phyloP scores from a whole-genome alignment of 805 yeast species.

The Zygoascus flipseniorum region DNA sequence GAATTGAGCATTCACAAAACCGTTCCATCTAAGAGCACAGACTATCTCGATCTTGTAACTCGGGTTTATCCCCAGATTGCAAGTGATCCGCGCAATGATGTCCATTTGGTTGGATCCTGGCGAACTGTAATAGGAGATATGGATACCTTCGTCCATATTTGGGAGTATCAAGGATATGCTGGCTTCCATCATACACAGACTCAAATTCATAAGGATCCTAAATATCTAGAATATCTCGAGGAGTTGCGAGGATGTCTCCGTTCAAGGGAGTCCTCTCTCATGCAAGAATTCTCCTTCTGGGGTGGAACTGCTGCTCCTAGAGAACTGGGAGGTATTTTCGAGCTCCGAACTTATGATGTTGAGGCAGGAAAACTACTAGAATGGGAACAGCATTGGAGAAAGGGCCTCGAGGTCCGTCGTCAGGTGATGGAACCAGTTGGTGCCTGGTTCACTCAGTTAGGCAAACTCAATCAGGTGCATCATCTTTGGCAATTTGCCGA shows the following conservation, averaged over 20 bases:
- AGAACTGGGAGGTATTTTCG: constrained; percentile 34
- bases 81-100: constrained; percentile 24
- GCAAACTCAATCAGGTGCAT: constrained; percentile 33
- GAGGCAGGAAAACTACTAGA: constrained; percentile 34
- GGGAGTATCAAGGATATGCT: constrained; percentile 36
- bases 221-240: constrained; percentile 24
- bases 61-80: constrained; percentile 28
- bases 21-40: constrained; percentile 27
- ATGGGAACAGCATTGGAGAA: constrained; percentile 36
- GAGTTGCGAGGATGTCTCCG: constrained; percentile 27
- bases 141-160: constrained; percentile 34
- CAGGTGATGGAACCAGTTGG: constrained; percentile 41
- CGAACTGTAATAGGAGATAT: constrained; percentile 34
- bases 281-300: constrained; percentile 38
- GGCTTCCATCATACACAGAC: constrained; percentile 33
- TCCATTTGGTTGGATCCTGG: constrained; percentile 37
- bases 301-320: constrained; percentile 38
- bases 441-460: constrained; percentile 37
- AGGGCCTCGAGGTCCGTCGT: constrained; percentile 35
- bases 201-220: constrained; percentile 24
- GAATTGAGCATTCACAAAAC: constrained; percentile 33
- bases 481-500: constrained; percentile 40
- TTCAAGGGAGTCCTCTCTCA: constrained; percentile 28
- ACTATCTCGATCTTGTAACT: constrained; percentile 28
- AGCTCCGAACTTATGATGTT: constrained; percentile 32